Percentiles rank a stretch among this genome's conserved stretches.
Evolutionary conservation across 257 asterid genomes (phyloP).

Genomic region (Nicotiana tabacum): DNA sequence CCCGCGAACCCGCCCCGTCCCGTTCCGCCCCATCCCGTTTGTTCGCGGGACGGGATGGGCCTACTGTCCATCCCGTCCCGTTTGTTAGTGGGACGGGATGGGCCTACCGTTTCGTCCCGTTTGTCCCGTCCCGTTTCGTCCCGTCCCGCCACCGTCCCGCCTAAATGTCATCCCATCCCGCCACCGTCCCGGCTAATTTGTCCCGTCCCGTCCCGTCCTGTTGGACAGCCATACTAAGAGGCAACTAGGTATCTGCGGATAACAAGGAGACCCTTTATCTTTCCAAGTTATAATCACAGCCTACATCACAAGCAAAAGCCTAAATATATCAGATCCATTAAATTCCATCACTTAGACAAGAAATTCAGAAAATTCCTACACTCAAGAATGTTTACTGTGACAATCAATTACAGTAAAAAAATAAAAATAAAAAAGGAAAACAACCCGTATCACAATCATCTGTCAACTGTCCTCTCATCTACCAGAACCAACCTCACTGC

Average conservation of each 20-base stretch:
- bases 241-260: background rate
- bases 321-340: background rate
- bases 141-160: too few species aligned
- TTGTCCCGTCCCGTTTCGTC: too few species aligned
- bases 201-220: too few species aligned
- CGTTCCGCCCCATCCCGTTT: too few species aligned
- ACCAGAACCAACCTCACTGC: background rate
- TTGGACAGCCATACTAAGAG: background rate
- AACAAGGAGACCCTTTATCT: background rate
- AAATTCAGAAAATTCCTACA: background rate
- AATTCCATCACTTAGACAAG: background rate
- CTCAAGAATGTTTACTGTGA: background rate
- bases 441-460: background rate
- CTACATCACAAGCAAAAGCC: background rate
- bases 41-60: too few species aligned
- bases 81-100: too few species aligned
- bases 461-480: constrained; percentile 1
- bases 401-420: background rate
- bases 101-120: too few species aligned
- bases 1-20: too few species aligned
- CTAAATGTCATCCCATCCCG: too few species aligned
- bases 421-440: background rate
- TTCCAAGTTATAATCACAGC: background rate
- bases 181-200: too few species aligned
- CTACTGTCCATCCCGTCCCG: too few species aligned